Conservation (phyloP, 768 basidiomycete genomes). For the Plicaturopsis crispa region DNA sequence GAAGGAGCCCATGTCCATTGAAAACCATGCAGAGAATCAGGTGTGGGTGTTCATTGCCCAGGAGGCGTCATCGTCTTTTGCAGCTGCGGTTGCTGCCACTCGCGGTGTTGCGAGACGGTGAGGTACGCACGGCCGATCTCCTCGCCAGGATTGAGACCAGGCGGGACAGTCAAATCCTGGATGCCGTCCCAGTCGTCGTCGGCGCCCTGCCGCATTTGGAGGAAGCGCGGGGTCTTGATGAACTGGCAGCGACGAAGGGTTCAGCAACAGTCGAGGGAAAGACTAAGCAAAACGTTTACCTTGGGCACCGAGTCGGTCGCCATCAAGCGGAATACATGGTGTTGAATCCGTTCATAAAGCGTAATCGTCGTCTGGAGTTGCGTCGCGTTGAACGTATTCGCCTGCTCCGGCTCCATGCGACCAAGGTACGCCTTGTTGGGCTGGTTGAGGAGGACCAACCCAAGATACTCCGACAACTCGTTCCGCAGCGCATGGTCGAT, state of each 20-base stretch:
- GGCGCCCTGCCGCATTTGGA: constrained; percentile 74
- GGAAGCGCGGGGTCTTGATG: constrained; percentile 80
- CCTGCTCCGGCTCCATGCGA: constrained; percentile 75
- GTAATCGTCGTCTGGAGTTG: constrained; percentile 91
- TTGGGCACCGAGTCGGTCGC: constrained; percentile 99
- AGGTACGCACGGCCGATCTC: constrained; percentile 82
- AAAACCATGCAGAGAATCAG: constrained; percentile 18
- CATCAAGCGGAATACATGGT: constrained; percentile 95
- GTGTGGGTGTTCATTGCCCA: too few relatives aligned
- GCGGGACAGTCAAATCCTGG: constrained; percentile 64
- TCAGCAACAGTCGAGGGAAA: constrained; percentile 1
- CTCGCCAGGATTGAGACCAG: constrained; percentile 56
- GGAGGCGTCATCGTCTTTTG: too few relatives aligned
- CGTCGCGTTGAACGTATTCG: constrained; percentile 83
- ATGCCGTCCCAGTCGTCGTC: constrained; percentile 75
- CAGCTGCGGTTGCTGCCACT: constrained; percentile 56
- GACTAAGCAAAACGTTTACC: constrained; percentile 31
- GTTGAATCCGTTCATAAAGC: constrained; percentile 94
- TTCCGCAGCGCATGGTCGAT: constrained; percentile 96
- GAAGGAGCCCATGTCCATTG: constrained; percentile 5
- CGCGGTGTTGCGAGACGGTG: constrained; percentile 75
- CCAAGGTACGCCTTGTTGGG: constrained; percentile 76
- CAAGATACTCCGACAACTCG: constrained; percentile 89
- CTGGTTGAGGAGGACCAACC: constrained; percentile 75
- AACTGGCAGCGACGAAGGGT: constrained; percentile 41